Evolutionary conservation across 768 basidiomycete species (phyloP).

Genomic region (Chlorophyllum brunneum): DNA sequence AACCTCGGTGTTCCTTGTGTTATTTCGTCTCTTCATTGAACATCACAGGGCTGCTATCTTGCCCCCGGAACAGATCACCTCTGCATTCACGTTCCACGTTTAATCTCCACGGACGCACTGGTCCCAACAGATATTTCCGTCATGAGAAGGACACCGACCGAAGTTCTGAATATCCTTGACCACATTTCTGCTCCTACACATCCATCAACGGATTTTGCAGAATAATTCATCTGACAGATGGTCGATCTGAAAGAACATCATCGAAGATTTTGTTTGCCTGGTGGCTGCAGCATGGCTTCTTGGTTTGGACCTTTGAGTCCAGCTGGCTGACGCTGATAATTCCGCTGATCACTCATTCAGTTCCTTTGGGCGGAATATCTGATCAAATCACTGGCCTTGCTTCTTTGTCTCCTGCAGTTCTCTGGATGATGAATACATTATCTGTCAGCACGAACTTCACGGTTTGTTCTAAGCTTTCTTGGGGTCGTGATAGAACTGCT

Average conservation of each 20-base stretch:
- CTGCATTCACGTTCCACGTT: too few relatives aligned
- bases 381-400: background rate
- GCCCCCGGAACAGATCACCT: background rate
- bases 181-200: too few relatives aligned
- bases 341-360: background rate
- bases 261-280: too few relatives aligned
- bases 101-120: too few relatives aligned
- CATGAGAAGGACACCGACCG: background rate
- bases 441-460: background rate
- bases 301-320: background rate
- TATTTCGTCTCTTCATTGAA: conserved; percentile 1
- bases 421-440: too few relatives aligned
- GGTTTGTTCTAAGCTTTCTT: background rate
- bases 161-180: too few relatives aligned
- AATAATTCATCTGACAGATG: background rate
- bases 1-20: background rate
- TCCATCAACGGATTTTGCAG: background rate
- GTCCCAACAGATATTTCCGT: too few relatives aligned
- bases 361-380: background rate
- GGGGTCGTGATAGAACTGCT: background rate
- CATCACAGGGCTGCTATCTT: background rate
- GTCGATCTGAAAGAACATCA: too few relatives aligned
- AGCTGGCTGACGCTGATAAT: background rate
- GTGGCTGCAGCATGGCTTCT: conserved; percentile 8
- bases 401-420: conserved; percentile 12